phyloP scores from a whole-genome alignment of 1,284 basidiomycete species.

The Boletus sp. region DNA sequence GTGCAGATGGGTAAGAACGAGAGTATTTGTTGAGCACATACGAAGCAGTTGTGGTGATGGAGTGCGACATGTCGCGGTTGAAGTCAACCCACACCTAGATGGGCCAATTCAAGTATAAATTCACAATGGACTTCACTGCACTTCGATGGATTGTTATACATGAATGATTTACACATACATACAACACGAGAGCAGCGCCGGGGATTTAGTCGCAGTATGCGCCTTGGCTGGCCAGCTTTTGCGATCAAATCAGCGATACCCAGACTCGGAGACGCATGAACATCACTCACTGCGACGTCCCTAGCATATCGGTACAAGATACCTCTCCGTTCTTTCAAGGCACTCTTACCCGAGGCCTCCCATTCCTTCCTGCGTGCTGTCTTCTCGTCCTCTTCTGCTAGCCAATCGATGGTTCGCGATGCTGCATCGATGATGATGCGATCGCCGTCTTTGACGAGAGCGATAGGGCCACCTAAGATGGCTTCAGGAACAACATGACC shows the following conservation, averaged over 20 bases:
- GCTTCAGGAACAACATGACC: conserved; percentile 93
- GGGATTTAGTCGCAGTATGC: conserved; percentile 68
- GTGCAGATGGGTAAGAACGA: conserved; percentile 46
- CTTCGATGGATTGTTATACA: neutral
- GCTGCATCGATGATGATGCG: conserved; percentile 78
- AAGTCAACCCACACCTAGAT: neutral
- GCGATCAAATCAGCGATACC: conserved; percentile 13
- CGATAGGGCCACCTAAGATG: conserved; percentile 92
- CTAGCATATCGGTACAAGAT: conserved; percentile 72
- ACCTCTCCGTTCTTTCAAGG: conserved; percentile 69
- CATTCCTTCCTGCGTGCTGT: conserved; percentile 67
- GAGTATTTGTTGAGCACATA: conserved; percentile 65
- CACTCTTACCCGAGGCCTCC: conserved; percentile 58
- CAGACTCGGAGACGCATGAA: neutral
- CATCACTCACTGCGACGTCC: conserved; percentile 68
- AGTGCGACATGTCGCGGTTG: conserved; percentile 45
- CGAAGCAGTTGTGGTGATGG: conserved; percentile 52
- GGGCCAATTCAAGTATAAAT: neutral
- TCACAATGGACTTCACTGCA: neutral
- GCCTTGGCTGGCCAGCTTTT: conserved; percentile 67
- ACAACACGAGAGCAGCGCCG: neutral
- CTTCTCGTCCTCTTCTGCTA: conserved; percentile 80
- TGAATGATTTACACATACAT: conserved; percentile 1
- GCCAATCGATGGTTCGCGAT: conserved; percentile 76
- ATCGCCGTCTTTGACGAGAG: conserved; percentile 91